Conservation (phyloP, 345 rosid species). For the Euphorbia lathyris region DNA sequence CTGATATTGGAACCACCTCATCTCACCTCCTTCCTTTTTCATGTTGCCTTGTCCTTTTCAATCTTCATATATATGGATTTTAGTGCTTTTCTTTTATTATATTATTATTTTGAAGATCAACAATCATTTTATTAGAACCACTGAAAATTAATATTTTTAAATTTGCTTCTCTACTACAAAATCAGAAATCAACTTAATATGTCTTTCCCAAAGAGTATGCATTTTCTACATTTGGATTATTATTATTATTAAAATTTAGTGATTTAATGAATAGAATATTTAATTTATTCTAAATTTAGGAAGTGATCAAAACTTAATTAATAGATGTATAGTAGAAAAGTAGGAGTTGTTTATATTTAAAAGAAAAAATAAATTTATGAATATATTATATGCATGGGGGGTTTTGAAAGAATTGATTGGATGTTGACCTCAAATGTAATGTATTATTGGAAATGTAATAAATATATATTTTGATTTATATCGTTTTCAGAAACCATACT, state of each 20-base stretch:
- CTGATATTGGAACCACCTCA: slow-evolving; percentile 11
- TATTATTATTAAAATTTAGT: too few relatives aligned
- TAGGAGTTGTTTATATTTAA: too few relatives aligned
- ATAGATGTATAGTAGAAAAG: too few relatives aligned
- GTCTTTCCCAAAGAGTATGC: too few relatives aligned
- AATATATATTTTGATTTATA: not conserved
- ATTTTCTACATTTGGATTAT: not conserved
- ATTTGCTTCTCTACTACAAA: not conserved
- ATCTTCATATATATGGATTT: slow-evolving; percentile 15
- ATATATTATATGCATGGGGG: too few relatives aligned
- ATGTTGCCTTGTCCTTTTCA: slow-evolving; percentile 48
- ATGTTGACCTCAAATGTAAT: too few relatives aligned
- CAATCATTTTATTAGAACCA: slow-evolving; percentile 35
- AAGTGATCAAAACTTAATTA: too few relatives aligned
- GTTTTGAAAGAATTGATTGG: too few relatives aligned
- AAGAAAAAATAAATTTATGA: not conserved
- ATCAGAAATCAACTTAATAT: not conserved
- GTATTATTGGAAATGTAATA: too few relatives aligned
- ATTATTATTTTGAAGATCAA: slow-evolving; percentile 16
- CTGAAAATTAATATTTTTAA: slow-evolving; percentile 26
- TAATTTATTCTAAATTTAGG: too few relatives aligned
- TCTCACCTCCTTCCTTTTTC: too few relatives aligned
- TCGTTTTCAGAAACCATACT: slow-evolving; percentile 8
- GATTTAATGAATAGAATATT: not conserved
- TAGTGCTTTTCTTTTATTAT: slow-evolving; percentile 24